These are phyloP conservation scores for Sabuloglossum arenarium DNA, from an alignment of 495 filamentous ascomycete genomes.

Conservation along the genomic window DNA sequence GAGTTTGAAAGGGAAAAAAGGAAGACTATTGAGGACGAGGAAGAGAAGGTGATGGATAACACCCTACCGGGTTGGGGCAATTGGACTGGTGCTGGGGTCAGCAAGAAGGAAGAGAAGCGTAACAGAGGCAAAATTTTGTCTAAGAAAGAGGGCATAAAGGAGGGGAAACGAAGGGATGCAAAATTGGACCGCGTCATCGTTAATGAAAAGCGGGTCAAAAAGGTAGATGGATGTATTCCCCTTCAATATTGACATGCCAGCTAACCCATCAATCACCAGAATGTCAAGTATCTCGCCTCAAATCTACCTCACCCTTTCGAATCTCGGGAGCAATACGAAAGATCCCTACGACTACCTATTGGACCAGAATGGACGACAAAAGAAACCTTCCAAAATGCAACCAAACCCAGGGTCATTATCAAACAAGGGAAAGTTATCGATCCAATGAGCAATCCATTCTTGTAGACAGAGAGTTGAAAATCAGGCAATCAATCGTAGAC, in stretches of 20 bases:
- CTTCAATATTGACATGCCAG: conserved; percentile 11
- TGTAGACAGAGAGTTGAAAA: conserved; percentile 17
- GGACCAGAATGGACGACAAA: conserved; percentile 93
- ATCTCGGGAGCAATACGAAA: conserved; percentile 71
- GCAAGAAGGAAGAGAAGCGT: conserved; percentile 34
- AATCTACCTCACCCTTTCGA: conserved; percentile 75
- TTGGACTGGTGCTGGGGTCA: conserved; percentile 69
- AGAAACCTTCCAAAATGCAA: conserved; percentile 69
- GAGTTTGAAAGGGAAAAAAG: conserved; percentile 5
- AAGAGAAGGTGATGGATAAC: conserved; percentile 64
- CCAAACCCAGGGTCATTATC: conserved; percentile 78
- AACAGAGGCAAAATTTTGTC: conserved; percentile 38
- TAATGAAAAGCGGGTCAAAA: conserved; percentile 77
- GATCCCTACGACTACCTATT: conserved; percentile 64
- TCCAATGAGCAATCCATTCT: conserved; percentile 62
- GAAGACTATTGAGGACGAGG: conserved; percentile 46
- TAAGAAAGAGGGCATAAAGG: conserved; percentile 56
- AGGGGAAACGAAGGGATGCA: conserved; percentile 58
- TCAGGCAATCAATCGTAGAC: neutral
- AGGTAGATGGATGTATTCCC: conserved; percentile 32
- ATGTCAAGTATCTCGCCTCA: conserved; percentile 67
- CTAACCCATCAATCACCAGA: conserved; percentile 28
- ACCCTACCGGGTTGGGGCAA: conserved; percentile 83
- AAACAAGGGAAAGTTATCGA: conserved; percentile 77
- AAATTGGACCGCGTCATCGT: conserved; percentile 73